Conservation (phyloP, 176 grass and related monocot species). For the Poa annua region DNA sequence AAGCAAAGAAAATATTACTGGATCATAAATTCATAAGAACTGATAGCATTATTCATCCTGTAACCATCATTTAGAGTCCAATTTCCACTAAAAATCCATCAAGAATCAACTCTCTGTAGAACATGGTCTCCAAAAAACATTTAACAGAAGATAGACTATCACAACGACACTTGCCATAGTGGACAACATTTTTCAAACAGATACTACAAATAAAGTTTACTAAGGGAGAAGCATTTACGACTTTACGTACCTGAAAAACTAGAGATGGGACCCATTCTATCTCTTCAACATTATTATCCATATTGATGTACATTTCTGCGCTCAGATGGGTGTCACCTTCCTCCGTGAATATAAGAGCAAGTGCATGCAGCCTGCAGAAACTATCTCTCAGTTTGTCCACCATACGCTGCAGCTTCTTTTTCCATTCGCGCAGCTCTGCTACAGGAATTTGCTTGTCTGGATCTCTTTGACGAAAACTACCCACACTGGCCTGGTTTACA, state of each 20-base stretch:
- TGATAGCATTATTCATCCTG: background rate
- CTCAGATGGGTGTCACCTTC: constrained; percentile 73
- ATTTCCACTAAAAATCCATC: background rate
- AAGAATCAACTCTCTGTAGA: background rate
- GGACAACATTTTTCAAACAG: constrained; percentile 32
- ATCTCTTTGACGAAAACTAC: constrained; percentile 48
- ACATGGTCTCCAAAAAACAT: background rate
- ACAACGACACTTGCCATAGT: background rate
- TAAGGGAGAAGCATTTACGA: background rate
- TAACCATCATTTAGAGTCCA: background rate
- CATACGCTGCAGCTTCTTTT: constrained; percentile 74
- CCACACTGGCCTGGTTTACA: constrained; percentile 46
- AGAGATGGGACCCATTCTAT: constrained; percentile 75
- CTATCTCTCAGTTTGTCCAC: constrained; percentile 82
- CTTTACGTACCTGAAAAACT: constrained; percentile 86
- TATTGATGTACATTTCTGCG: constrained; percentile 86
- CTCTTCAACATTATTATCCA: constrained; percentile 68
- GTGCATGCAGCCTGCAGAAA: constrained; percentile 89
- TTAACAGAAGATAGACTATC: background rate
- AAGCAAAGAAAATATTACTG: constrained; percentile 13
- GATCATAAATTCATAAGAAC: background rate
- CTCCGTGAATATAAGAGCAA: constrained; percentile 97
- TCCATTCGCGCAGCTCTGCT: constrained; percentile 89
- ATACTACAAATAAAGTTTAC: background rate
- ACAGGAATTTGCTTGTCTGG: constrained; percentile 55